Conservation (phyloP, 495 filamentous ascomycete genomes). For the Pseudotulostoma volvatum region DNA sequence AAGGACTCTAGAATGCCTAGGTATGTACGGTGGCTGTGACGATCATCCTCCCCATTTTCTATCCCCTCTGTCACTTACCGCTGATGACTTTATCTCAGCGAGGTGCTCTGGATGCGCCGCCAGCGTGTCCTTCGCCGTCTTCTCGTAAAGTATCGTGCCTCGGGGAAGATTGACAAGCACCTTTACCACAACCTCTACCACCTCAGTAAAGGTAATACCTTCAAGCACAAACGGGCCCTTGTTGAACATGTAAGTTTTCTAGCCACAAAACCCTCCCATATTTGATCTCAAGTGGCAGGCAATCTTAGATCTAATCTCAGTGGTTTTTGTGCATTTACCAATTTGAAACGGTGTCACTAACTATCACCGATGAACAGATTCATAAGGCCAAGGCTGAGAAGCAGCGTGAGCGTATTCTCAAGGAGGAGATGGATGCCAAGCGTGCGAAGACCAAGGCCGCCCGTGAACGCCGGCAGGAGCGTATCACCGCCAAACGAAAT, state of each 20-base stretch:
- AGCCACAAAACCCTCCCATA: too few species aligned
- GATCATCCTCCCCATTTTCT: neutral
- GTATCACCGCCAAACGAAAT: slow-evolving; percentile 75
- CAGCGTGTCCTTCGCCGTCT: slow-evolving; percentile 97
- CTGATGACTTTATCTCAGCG: slow-evolving; percentile 33
- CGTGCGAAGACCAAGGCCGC: slow-evolving; percentile 99
- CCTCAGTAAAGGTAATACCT: slow-evolving; percentile 99
- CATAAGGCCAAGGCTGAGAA: slow-evolving; percentile 99
- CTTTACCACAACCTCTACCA: slow-evolving; percentile 99
- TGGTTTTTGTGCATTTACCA: too few species aligned
- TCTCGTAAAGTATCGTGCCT: slow-evolving; percentile 96
- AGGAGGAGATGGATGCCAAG: slow-evolving; percentile 99
- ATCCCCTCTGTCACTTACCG: slow-evolving; percentile 1
- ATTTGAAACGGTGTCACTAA: slow-evolving; percentile 17
- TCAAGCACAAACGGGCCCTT: slow-evolving; percentile 99
- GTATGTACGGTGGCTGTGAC: slow-evolving; percentile 34
- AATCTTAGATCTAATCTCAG: too few species aligned
- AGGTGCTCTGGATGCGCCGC: slow-evolving; percentile 99
- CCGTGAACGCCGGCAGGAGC: slow-evolving; percentile 86
- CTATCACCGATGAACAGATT: slow-evolving; percentile 44
- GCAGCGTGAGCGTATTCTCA: slow-evolving; percentile 77
- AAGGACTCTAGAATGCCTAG: slow-evolving; percentile 98
- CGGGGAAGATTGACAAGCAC: slow-evolving; percentile 99
- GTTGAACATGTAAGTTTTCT: slow-evolving; percentile 91
- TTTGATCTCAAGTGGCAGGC: too few species aligned